A percentile compares a stretch with the other conserved stretches of the same genome.
phyloP scores from a whole-genome alignment of 2,329 filamentous ascomycete genomes.

The Colletotrichum tropicale region DNA sequence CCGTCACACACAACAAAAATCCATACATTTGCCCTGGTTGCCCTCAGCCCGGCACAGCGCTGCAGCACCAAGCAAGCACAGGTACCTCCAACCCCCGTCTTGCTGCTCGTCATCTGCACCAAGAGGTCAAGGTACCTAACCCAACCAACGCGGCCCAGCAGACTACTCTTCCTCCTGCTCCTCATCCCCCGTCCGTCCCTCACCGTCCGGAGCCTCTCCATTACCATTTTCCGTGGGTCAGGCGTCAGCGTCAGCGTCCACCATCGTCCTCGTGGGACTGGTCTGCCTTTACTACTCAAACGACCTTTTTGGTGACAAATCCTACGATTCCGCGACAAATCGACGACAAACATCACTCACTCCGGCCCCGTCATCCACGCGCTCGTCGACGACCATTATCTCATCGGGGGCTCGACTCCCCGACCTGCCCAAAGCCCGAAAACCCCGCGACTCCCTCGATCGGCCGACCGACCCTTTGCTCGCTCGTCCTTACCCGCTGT shows the following conservation, averaged over 20 bases:
- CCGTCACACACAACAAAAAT: conserved; percentile 10
- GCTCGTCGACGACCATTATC: background rate
- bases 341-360: background rate
- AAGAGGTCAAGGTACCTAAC: background rate
- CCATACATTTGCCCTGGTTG: background rate
- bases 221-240: conserved; percentile 16
- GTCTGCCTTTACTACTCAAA: background rate
- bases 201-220: conserved; percentile 17
- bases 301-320: conserved; percentile 16
- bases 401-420: conserved; percentile 14
- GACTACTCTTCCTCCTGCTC: background rate
- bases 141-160: background rate
- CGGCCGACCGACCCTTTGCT: conserved; percentile 1
- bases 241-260: conserved; percentile 8
- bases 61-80: background rate
- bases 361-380: background rate
- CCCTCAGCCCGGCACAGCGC: background rate
- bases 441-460: background rate
- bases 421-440: conserved; percentile 2
- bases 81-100: background rate
- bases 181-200: background rate
- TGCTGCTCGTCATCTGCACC: background rate
- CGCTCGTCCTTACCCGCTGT: background rate
- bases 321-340: background rate
- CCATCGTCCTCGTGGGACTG: conserved; percentile 11